These are phyloP conservation scores for Leucoagaricus sp. DNA, from an alignment of 1,284 basidiomycete species.

Conservation along the genomic window DNA sequence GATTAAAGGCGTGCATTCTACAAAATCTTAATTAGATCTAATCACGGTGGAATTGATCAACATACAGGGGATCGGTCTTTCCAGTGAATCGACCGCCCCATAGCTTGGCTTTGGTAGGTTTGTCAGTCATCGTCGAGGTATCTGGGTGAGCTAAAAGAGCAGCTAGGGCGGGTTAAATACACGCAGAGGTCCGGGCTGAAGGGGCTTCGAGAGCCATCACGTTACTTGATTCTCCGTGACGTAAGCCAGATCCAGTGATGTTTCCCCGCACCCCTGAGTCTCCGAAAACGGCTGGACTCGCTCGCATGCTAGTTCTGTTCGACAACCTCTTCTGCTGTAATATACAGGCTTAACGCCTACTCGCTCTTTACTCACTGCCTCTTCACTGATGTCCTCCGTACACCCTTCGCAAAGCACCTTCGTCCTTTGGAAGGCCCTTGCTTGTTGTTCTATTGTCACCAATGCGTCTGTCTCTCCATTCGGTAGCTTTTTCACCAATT, in stretches of 20 bases:
- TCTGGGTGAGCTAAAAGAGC: background rate
- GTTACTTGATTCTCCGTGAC: constrained; percentile 8
- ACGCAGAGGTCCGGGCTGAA: background rate
- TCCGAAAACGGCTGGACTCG: background rate
- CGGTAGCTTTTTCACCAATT: constrained; percentile 2
- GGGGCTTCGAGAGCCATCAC: background rate
- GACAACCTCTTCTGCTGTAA: background rate
- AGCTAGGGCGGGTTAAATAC: constrained; percentile 7
- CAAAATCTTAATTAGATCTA: constrained; percentile 12
- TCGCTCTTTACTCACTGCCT: background rate
- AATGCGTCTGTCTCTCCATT: constrained; percentile 55
- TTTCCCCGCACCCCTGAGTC: background rate
- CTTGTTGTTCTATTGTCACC: constrained; percentile 56
- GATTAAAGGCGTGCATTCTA: constrained; percentile 96
- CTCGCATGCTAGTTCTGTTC: background rate
- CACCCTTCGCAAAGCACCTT: background rate
- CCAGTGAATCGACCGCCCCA: constrained; percentile 93
- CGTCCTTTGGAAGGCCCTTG: constrained; percentile 26
- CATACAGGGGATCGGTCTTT: constrained; percentile 83
- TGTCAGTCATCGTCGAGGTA: constrained; percentile 44
- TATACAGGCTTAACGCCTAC: too few relatives aligned
- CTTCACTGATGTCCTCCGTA: background rate
- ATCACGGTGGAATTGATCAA: constrained; percentile 5
- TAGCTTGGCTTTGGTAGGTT: constrained; percentile 78
- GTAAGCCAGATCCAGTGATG: background rate